Conservation (phyloP, 78 protist species). For the Anaeramoeba ignava region DNA sequence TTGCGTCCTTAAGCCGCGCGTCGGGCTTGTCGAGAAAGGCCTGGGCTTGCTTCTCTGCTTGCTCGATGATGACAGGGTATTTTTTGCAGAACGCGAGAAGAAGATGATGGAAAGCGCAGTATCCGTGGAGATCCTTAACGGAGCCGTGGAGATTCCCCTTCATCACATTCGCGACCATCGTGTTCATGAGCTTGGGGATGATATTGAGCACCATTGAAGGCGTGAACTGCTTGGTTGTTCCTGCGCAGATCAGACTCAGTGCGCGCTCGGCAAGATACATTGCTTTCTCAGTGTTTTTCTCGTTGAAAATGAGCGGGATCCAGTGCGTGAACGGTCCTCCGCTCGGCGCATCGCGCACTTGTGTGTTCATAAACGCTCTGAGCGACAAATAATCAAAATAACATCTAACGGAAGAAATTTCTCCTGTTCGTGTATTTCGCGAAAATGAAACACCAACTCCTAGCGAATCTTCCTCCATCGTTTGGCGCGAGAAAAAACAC, state of each 20-base stretch:
- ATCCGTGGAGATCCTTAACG: constrained; percentile 9
- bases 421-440: constrained; percentile 19
- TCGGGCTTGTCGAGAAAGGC: constrained; percentile 8
- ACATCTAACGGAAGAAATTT: constrained; percentile 3
- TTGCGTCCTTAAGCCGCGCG: constrained; percentile 12
- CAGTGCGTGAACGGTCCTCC: constrained; percentile 23
- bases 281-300: constrained; percentile 15
- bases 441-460: constrained; percentile 11
- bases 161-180: constrained; percentile 16
- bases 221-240: constrained; percentile 1
- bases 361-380: constrained; percentile 10
- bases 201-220: background rate
- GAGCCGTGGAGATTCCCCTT: constrained; percentile 2
- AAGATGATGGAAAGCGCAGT: constrained; percentile 16
- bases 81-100: constrained; percentile 5
- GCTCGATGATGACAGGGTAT: constrained; percentile 18
- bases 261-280: constrained; percentile 11
- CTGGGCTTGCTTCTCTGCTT: constrained; percentile 1
- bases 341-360: background rate
- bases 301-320: constrained; percentile 19
- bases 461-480: constrained; percentile 21
- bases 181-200: constrained; percentile 14
- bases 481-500: constrained; percentile 16
- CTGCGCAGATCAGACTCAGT: constrained; percentile 18
- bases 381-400: constrained; percentile 9